Evolutionary conservation across 495 filamentous ascomycete species (phyloP).

Genomic region (Neurospora intermedia): DNA sequence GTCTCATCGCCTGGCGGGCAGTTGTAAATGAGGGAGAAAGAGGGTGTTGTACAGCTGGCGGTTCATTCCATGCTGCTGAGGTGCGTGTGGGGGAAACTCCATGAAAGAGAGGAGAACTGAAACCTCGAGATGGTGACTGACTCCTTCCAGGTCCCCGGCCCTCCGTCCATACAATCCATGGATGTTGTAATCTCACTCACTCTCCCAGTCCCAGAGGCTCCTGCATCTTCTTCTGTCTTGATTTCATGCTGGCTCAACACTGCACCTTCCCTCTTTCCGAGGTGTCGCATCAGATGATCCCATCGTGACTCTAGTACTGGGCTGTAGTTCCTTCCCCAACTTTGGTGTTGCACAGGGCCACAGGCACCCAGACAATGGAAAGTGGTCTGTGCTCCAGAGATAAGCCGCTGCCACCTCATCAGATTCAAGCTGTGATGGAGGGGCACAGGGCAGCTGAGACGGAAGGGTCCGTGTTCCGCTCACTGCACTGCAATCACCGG

Average conservation of each 20-base stretch:
- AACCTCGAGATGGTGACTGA: neutral
- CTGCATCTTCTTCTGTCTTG: neutral
- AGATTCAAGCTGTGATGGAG: neutral
- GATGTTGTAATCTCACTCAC: too few species aligned
- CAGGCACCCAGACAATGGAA: neutral
- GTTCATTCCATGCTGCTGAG: neutral
- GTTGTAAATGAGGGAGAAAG: neutral
- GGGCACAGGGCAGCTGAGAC: neutral
- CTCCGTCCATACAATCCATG: neutral
- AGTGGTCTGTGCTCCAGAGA: neutral
- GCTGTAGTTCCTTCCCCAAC: neutral
- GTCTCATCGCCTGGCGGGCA: neutral
- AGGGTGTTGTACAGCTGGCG: neutral
- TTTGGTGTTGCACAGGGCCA: neutral
- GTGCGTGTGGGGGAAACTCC: neutral
- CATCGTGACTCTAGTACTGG: neutral
- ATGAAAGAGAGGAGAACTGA: neutral
- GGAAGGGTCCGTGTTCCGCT: neutral
- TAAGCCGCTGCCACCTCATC: neutral
- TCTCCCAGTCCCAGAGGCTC: neutral
- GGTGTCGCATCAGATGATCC: neutral
- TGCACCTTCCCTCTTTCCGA: neutral
- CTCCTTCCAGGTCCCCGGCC: neutral
- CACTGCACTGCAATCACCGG: neutral
- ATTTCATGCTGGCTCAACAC: neutral